These are phyloP conservation scores for Phytophthora vignae DNA, from an alignment of 352 stramenopile species.

Conservation along the genomic window DNA sequence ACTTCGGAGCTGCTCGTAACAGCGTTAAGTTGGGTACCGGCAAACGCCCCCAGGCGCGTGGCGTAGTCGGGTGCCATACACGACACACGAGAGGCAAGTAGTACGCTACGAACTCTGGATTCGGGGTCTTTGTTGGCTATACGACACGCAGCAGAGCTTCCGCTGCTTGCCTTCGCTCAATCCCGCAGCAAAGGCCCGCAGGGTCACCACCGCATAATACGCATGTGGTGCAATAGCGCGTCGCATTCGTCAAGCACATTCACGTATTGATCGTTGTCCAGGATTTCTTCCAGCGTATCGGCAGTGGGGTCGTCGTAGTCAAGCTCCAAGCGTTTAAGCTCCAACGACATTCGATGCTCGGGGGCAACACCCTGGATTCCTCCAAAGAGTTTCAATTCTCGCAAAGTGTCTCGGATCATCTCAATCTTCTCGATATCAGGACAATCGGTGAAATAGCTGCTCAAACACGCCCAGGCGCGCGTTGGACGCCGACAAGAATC, in stretches of 20 bases:
- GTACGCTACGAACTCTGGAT: background rate
- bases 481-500: slow-evolving; percentile 53
- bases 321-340: slow-evolving; percentile 72
- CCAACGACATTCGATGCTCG: slow-evolving; percentile 89
- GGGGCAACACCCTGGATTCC: slow-evolving; percentile 80
- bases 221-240: slow-evolving; percentile 87
- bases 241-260: slow-evolving; percentile 93
- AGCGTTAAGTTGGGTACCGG: slow-evolving; percentile 53
- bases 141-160: slow-evolving; percentile 54
- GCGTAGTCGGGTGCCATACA: slow-evolving; percentile 47
- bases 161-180: slow-evolving; percentile 59
- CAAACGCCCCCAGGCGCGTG: slow-evolving; percentile 46
- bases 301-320: slow-evolving; percentile 6
- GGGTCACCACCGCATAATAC: slow-evolving; percentile 80
- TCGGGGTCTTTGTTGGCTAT: slow-evolving; percentile 10
- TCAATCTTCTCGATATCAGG: slow-evolving; percentile 34
- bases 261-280: slow-evolving; percentile 58
- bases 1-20: slow-evolving; percentile 13
- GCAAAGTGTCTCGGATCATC: slow-evolving; percentile 45
- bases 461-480: slow-evolving; percentile 59
- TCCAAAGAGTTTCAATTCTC: slow-evolving; percentile 44
- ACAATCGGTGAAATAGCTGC: slow-evolving; percentile 69
- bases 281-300: slow-evolving; percentile 43
- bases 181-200: slow-evolving; percentile 50
- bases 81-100: slow-evolving; percentile 27